Conservation (phyloP, 2,329 filamentous ascomycete genomes). For the Epichloe uncinata region DNA sequence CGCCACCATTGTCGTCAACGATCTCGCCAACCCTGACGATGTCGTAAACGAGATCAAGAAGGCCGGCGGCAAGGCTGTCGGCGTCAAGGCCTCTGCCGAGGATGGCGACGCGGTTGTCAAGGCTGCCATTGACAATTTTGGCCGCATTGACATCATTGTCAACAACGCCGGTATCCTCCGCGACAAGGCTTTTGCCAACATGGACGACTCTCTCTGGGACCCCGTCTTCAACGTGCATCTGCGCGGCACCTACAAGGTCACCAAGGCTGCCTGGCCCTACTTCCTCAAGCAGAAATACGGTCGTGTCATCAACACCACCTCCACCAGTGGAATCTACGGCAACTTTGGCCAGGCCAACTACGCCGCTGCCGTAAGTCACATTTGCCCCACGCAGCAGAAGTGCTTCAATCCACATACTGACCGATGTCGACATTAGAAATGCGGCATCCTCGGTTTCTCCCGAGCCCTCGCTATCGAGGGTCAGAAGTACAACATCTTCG, state of each 20-base stretch:
- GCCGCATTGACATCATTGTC: conserved; percentile 85
- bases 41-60: conserved; percentile 90
- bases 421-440: conserved; percentile 43
- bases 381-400: no score
- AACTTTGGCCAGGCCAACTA: conserved; percentile 99
- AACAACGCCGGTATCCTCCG: conserved; percentile 98
- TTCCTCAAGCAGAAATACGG: conserved; percentile 99
- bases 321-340: conserved; percentile 93
- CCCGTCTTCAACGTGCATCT: conserved; percentile 86
- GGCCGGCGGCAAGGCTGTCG: conserved; percentile 75
- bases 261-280: conserved; percentile 95
- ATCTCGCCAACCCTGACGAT: conserved; percentile 80
- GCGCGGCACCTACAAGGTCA: conserved; percentile 88
- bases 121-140: conserved; percentile 83
- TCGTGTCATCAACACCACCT: conserved; percentile 91
- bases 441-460: conserved; percentile 89
- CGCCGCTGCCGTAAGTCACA: conserved; percentile 58
- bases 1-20: conserved; percentile 84
- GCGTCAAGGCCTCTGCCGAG: conserved; percentile 86
- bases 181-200: conserved; percentile 96
- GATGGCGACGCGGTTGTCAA: conserved; percentile 88
- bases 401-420: not conserved
- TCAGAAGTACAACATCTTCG: conserved; percentile 92
- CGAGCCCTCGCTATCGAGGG: conserved; percentile 87
- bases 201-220: conserved; percentile 91